Conservation (phyloP, 2,329 filamentous ascomycete species). For the Epichloe amarillans region DNA sequence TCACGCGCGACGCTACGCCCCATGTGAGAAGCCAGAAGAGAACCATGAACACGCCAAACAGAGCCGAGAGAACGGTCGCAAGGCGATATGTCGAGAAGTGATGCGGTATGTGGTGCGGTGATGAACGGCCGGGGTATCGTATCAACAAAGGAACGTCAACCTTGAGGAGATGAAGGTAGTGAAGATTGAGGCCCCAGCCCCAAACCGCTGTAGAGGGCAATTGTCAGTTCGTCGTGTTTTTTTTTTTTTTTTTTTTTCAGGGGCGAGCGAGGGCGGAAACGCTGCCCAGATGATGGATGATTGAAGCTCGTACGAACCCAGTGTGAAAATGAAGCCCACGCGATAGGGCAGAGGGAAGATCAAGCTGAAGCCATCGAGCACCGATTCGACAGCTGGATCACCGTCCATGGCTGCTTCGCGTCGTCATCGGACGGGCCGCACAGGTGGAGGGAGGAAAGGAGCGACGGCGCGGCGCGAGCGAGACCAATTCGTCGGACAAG, state of each 20-base stretch:
- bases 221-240: background rate
- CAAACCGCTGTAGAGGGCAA: constrained; percentile 61
- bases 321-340: constrained; percentile 69
- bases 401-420: constrained; percentile 46
- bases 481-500: background rate
- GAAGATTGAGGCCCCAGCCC: constrained; percentile 89
- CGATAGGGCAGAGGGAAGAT: constrained; percentile 82
- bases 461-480: background rate
- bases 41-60: constrained; percentile 58
- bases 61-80: constrained; percentile 59
- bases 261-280: background rate
- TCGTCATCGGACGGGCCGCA: constrained; percentile 3
- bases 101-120: constrained; percentile 57
- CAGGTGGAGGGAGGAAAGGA: background rate
- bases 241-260: too few species aligned
- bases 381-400: constrained; percentile 55
- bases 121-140: constrained; percentile 66
- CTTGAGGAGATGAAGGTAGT: constrained; percentile 64
- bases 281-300: background rate
- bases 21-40: constrained; percentile 76
- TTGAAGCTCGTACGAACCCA: constrained; percentile 45
- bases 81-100: constrained; percentile 78
- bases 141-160: constrained; percentile 84
- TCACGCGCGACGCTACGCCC: constrained; percentile 54
- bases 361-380: constrained; percentile 76